A percentile compares a stretch with the other conserved stretches of the same genome.
Conservation (phyloP, 495 filamentous ascomycete genomes). For the Xylaria grammica region DNA sequence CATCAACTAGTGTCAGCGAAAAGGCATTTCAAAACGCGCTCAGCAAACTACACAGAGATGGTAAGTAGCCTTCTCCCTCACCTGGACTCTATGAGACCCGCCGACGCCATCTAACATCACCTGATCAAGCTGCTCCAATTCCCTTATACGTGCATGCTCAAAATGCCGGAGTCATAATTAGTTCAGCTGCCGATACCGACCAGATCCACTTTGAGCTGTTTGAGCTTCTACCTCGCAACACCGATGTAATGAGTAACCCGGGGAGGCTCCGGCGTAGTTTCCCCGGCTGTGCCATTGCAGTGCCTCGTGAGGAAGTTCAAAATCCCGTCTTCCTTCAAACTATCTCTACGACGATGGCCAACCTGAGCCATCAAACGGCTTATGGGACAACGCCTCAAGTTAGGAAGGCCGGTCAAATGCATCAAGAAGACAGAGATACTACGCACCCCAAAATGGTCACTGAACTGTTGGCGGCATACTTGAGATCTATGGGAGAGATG, state of each 20-base stretch:
- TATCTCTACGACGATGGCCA: conserved; percentile 48
- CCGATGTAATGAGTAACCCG: conserved; percentile 45
- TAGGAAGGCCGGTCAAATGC: conserved; percentile 43
- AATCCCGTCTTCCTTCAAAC: conserved; percentile 20
- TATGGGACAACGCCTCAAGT: conserved; percentile 43
- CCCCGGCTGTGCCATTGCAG: conserved; percentile 51
- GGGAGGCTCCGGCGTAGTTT: conserved; percentile 62
- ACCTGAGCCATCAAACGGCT: conserved; percentile 50
- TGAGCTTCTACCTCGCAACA: conserved; percentile 57
- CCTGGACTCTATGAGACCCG: not conserved
- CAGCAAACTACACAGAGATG: not conserved
- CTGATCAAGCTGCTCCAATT: conserved; percentile 30
- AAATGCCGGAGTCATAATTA: conserved; percentile 63
- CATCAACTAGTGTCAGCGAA: not conserved
- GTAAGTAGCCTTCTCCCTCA: conserved; percentile 6
- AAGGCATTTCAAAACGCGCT: conserved; percentile 18
- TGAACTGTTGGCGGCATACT: conserved; percentile 55
- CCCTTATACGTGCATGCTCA: conserved; percentile 58
- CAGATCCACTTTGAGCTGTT: conserved; percentile 56
- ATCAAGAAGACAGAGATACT: conserved; percentile 60
- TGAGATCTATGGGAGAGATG: conserved; percentile 47
- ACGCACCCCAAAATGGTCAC: conserved; percentile 60
- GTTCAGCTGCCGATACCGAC: conserved; percentile 37
- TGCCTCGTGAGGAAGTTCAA: conserved; percentile 40
- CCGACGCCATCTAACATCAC: conserved; percentile 1